These are phyloP conservation scores for Chlamydomonas reinhardtii DNA, from an alignment of 163 green algal genomes.

Conservation along the genomic window DNA sequence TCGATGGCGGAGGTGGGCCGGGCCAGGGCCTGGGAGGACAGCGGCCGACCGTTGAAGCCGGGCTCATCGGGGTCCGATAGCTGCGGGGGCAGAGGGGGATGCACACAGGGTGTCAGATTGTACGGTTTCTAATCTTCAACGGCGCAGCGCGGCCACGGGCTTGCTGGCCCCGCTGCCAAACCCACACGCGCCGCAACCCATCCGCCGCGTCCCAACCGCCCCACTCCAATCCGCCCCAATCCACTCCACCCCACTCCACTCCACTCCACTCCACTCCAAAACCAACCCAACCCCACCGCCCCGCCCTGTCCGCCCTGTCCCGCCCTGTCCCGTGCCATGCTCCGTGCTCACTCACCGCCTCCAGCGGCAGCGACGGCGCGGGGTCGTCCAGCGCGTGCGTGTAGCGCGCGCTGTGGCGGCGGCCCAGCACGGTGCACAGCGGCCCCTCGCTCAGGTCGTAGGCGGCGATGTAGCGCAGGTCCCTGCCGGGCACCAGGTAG, in stretches of 20 bases:
- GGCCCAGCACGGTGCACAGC: constrained; percentile 33
- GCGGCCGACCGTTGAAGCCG: neutral
- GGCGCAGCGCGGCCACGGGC: no score
- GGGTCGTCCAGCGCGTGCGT: constrained; percentile 53
- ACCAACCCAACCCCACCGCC: no score
- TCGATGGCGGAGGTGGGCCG: neutral
- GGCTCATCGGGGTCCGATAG: constrained; percentile 2
- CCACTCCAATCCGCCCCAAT: no score
- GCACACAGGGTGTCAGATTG: no score
- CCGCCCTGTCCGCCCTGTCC: no score
- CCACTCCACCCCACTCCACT: no score
- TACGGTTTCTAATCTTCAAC: no score
- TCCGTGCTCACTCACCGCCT: neutral
- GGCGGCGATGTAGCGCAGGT: constrained; percentile 59
- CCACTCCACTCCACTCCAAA: no score
- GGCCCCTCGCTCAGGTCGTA: constrained; percentile 53
- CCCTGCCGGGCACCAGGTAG: constrained; percentile 46
- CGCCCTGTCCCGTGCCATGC: no score
- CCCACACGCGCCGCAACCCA: no score
- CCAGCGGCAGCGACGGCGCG: neutral
- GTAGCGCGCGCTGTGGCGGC: constrained; percentile 51
- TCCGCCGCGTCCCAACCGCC: no score
- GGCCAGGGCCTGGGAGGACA: neutral
- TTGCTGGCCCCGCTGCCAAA: no score
- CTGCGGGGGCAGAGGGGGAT: neutral